Base-by-base conservation (phyloP, 2,329 filamentous ascomycete species). In the Diaporthe ilicicola region DNA sequence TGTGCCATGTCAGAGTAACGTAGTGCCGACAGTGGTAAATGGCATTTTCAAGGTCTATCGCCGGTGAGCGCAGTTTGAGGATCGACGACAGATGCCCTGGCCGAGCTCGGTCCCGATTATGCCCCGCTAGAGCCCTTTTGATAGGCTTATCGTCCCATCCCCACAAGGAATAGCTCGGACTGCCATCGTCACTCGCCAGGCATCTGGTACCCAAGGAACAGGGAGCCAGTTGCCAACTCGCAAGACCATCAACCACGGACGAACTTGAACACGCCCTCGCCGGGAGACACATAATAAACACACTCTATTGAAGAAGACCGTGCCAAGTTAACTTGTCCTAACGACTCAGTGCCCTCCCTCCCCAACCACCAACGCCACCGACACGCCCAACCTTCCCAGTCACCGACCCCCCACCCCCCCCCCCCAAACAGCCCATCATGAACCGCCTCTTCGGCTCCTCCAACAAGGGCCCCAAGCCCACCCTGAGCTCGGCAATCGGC, bases 401-500 rank as follows among this genome's bases (percentile, higher is more conserved):
- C 37, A 3, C 22, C 29, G 32, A 34, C 54, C 7, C 15, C 27
- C 39, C 24, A 27, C 37, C 19, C 19, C 1, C 2, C 13, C 27
- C 3, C 5, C 10, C 24, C 29, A 10, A 15, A 27, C 24, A 42
- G 29, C 59, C 59, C 59, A 65, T 44, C 74, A 98, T 99, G 96
- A 98, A 99, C 82, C 93, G 96, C 77, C 88, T 99, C 76, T 99
- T 99, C 81, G 96, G 96, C 80, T 89, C 92, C 76, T 96, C 95
- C 84, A 92, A 89, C 83, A 91, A 93, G 75, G 91, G 91, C 74
- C 95, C 96, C 68, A 98, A 98, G 84, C 94, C 96, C 62, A 95
- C 93, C 64, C 93, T 98, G 76, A 90, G 89, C 83, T 87, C 89
- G 76, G 95, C 95, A 76, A 97, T 98, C 78, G 82, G 86, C 81